phyloP scores from a whole-genome alignment of 768 basidiomycete genomes.

The Zangia roseola region DNA sequence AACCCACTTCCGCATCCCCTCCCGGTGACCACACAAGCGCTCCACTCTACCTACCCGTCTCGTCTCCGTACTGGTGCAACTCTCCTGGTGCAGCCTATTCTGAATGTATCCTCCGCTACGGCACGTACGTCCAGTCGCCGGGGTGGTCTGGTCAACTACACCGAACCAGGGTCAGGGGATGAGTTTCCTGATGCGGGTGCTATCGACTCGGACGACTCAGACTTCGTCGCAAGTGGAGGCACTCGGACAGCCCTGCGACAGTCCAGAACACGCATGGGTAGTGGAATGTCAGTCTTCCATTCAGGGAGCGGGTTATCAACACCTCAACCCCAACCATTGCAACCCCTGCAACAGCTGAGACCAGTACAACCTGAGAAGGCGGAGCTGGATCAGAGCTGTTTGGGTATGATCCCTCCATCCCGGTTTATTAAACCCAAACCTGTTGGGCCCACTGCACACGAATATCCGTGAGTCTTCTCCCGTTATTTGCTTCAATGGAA shows the following conservation, averaged over 20 bases:
- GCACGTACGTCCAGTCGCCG: constrained; percentile 53
- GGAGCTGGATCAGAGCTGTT: constrained; percentile 83
- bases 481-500: constrained; percentile 2
- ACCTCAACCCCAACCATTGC: constrained; percentile 30
- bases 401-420: constrained; percentile 82
- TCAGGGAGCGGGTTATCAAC: constrained; percentile 43
- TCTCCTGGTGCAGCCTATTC: constrained; percentile 86
- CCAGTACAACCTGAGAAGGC: constrained; percentile 42
- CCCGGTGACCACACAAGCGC: constrained; percentile 64
- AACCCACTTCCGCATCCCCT: constrained; percentile 58
- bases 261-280: constrained; percentile 41
- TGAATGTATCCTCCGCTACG: constrained; percentile 41
- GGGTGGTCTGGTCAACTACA: constrained; percentile 78
- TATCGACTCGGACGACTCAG: constrained; percentile 81
- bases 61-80: constrained; percentile 89
- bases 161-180: constrained; percentile 82
- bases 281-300: constrained; percentile 56
- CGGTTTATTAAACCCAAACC: constrained; percentile 67
- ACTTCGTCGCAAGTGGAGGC: constrained; percentile 68
- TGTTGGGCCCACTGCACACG: constrained; percentile 61
- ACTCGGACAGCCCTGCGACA: constrained; percentile 57
- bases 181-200: constrained; percentile 80
- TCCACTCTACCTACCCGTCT: constrained; percentile 81
- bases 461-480: constrained; percentile 64
- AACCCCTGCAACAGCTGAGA: constrained; percentile 16